Base-by-base conservation (phyloP, 2,329 filamentous ascomycete species). In the Fusarium stilboides region DNA sequence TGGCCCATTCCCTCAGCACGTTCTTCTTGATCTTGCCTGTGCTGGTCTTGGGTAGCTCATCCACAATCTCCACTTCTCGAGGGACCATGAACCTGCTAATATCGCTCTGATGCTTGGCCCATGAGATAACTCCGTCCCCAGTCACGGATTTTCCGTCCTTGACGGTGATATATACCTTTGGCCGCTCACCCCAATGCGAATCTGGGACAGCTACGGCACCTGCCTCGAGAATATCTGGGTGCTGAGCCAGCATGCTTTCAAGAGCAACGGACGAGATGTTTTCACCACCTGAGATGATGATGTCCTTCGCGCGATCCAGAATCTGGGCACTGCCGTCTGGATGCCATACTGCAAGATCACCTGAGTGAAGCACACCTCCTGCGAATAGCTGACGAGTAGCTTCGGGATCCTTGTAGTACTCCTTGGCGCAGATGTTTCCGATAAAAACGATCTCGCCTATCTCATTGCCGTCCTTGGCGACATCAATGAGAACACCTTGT, bases 1-100 rank as follows among this genome's bases (percentile, higher is more conserved):
- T 79, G 4, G 92, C 92, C 95, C 94, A 97, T 72, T 93, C 91
- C 63, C 96, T 84, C 57, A 99, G 80, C 8, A 97, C 88, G 75
- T 97, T 98, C 88, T 99, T 99, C 87, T 94, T 91, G 63, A 98
- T 87, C 86, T 99, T 99, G 5, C 96, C 96, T 1, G 96, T 99
- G 79, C 92, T 96, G 28, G 96, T 99, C 87, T 99, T 99, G 12
- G 96, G 96, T 69, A 99, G 83, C 79, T 98, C 94, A 8, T 83
- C 71, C n/a, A 99, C 88, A 43, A 98, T 84, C 79, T 97, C 93
- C 1, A 91, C 87, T 76, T 91, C 89, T 40, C 86, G 79, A 26
- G 89, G 89, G 15, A 92, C 90, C 96, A 98, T 98, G 77, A 98
- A 99, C 69, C 90, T 89, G 81, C 92, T 94, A 72, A 99, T 97